Base-by-base conservation (phyloP, 176 grass and related monocot genomes). In the Poa pratensis region DNA sequence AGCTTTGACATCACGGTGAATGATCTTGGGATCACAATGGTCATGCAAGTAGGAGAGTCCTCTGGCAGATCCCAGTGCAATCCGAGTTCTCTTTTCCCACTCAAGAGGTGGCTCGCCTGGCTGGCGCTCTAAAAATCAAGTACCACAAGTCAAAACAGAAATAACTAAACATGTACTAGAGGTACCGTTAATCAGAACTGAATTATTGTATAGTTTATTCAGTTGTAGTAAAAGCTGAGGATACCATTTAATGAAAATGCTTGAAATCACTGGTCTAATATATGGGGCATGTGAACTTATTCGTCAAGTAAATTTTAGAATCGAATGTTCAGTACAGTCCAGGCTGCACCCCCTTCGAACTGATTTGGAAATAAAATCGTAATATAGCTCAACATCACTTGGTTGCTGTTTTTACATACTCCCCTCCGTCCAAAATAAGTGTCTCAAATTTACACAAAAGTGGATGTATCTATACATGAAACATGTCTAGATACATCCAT, bases 1-100 rank as follows among this genome's bases (percentile, higher is more conserved):
- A 0, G 89, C 91, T 80, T 93, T 96, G 22, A 96, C 91, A 48
- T 96, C 89, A 43, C 94, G 87, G 59, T 96, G 94, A 34, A 96
- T 96, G 77, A 96, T 96, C 83, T 93, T 93, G 45, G 94, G 94
- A 70, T 96, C 94, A n/a, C 94, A 96, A 78, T 96, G 94, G 37
- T 97, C 89, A 0, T 97, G 94, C 81, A 97, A 55, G 26, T 97
- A 97, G 0, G 89, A 94, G 19, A 97, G 82, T 1, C 94, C 91
- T 39, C 91, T 89, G 24, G 94, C 91, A n/a, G 94, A 76, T 49
- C 94, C 91, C 63, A 97, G 59, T 9, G 94, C 94, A 34, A 97
- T 94, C 55, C 50, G 42, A 57, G 45, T 69, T 84, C 94, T 90
- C 19, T 82, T 94, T 45, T 69, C 32, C 91, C 94, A 94, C 11